Conservation (phyloP, 2,329 filamentous ascomycete genomes). For the Penicillium italicum region DNA sequence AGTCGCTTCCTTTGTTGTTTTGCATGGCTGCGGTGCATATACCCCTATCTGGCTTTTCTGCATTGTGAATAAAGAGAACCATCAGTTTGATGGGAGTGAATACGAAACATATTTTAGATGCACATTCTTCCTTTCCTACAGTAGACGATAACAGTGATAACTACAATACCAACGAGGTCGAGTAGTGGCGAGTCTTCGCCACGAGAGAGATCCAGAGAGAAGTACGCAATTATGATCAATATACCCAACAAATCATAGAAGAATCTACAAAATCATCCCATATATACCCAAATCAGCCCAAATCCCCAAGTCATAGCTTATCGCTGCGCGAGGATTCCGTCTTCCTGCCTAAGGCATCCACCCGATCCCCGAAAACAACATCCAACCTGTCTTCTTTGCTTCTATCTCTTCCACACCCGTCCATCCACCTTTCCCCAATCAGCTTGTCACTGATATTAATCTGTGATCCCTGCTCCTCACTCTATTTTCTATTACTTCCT, state of each 20-base stretch:
- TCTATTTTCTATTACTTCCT: slow-evolving; percentile 1
- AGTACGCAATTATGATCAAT: neutral
- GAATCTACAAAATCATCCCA: neutral
- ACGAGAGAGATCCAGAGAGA: neutral
- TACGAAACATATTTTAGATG: slow-evolving; percentile 7
- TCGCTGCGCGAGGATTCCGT: slow-evolving; percentile 7
- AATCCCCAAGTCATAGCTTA: neutral
- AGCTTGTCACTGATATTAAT: neutral
- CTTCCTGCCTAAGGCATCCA: slow-evolving; percentile 20
- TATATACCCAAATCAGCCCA: neutral
- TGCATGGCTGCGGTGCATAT: slow-evolving; percentile 34
- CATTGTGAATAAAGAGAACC: slow-evolving; percentile 21
- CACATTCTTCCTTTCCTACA: neutral
- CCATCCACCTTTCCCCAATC: slow-evolving; percentile 14
- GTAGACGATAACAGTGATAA: neutral
- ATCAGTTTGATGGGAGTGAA: slow-evolving; percentile 14
- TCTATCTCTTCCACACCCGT: slow-evolving; percentile 23
- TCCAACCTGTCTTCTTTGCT: slow-evolving; percentile 32
- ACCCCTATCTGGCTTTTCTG: slow-evolving; percentile 32
- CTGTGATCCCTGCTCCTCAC: slow-evolving; percentile 11
- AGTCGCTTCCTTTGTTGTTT: slow-evolving; percentile 22
- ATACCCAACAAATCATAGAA: neutral
- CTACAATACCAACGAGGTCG: neutral
- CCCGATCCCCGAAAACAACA: slow-evolving; percentile 28
- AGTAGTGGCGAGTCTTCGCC: slow-evolving; percentile 1